Evolutionary conservation across 2,329 filamentous ascomycete species (phyloP).

Genomic region (Trichoderma breve): DNA sequence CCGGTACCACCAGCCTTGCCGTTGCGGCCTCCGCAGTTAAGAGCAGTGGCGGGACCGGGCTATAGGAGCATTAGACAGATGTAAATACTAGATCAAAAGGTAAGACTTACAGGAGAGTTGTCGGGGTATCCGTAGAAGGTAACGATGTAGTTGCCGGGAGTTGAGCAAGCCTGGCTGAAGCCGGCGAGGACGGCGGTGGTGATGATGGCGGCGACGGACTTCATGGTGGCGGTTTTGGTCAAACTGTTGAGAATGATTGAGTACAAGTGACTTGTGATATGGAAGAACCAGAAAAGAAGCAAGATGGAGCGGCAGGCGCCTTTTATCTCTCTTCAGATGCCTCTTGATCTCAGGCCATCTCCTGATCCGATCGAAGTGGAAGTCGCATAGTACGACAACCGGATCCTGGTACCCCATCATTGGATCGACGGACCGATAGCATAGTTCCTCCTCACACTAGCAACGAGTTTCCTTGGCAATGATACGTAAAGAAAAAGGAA

Average conservation of each 20-base stretch:
- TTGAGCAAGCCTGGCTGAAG: conserved; percentile 23
- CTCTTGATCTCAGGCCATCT: background rate
- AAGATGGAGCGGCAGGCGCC: background rate
- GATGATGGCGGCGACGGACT: conserved; percentile 20
- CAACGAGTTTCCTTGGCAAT: background rate
- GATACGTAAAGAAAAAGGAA: background rate
- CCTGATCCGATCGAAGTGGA: background rate
- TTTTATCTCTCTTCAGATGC: background rate
- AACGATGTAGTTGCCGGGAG: conserved; percentile 24
- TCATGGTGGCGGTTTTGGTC: conserved; percentile 16
- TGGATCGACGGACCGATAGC: conserved; percentile 10
- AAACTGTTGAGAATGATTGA: background rate
- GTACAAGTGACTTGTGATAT: background rate
- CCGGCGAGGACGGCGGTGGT: conserved; percentile 20
- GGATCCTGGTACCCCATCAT: background rate
- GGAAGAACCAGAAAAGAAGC: background rate
- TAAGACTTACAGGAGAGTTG: conserved; percentile 3
- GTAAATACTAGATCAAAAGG: background rate
- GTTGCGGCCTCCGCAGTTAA: conserved; percentile 25
- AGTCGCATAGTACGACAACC: background rate
- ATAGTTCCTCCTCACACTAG: background rate
- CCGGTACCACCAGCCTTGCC: conserved; percentile 23
- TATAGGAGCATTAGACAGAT: background rate
- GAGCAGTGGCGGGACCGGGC: conserved; percentile 22
- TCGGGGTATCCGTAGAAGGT: conserved; percentile 27